Evolutionary conservation across 495 filamentous ascomycete genomes (phyloP).

Genomic region (Penicillium ochrochloron): DNA sequence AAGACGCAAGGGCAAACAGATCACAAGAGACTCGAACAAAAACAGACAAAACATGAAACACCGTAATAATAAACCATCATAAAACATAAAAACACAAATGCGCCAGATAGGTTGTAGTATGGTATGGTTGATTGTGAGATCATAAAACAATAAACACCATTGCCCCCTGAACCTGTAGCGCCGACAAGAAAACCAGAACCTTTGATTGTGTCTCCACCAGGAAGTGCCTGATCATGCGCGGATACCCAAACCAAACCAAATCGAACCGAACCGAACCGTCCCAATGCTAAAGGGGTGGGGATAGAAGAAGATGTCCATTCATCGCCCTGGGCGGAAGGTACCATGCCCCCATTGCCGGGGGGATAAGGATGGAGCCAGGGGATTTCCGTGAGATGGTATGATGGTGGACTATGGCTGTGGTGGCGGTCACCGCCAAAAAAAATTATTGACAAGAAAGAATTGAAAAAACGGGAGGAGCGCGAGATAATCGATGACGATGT

Average conservation of each 20-base stretch:
- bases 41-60: conserved; percentile 2
- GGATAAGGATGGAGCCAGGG: background rate
- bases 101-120: conserved; percentile 23
- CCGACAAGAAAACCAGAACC: conserved; percentile 18
- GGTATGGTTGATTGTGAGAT: conserved; percentile 15
- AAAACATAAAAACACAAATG: background rate
- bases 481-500: background rate
- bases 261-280: conserved; percentile 11
- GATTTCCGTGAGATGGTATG: conserved; percentile 1
- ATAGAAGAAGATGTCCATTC: background rate
- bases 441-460: conserved; percentile 26
- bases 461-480: background rate
- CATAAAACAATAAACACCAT: conserved; percentile 10
- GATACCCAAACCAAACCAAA: conserved; percentile 18
- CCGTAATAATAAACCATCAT: conserved; percentile 1
- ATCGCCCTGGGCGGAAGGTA: background rate
- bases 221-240: conserved; percentile 12
- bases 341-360: background rate
- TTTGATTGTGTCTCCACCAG: conserved; percentile 2
- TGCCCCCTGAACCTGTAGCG: conserved; percentile 17
- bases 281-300: conserved; percentile 18
- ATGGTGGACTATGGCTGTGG: background rate
- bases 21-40: background rate
- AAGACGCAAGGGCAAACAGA: background rate
- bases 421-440: background rate